Base-by-base conservation (phyloP, 768 basidiomycete species). In the Hemileccinum rubropunctum region DNA sequence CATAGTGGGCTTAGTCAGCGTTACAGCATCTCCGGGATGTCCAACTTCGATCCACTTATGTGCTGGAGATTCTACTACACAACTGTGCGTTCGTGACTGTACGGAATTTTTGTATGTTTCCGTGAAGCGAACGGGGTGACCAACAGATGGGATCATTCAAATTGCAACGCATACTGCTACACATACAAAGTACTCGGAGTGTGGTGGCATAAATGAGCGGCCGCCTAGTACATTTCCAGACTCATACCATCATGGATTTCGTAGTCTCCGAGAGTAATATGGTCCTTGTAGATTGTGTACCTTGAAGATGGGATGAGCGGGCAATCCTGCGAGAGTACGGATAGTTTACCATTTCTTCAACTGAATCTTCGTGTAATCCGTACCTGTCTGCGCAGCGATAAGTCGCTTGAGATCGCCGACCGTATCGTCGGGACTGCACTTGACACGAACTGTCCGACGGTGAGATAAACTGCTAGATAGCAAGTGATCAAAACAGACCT, bases 331-430 rank as follows among this genome's bases (percentile, higher is more conserved):
- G 0, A n/a, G n/a, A 27, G 28, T 9, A 39, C 11, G 17, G 15
- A 47, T 3, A 9, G 69, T 86, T 51, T 57, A 91, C 97, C 95
- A 98, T 80, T 98, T 98, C 86, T 97, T 98, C 45, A 99, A 73
- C 63, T 84, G 80, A 51, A 99, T 95, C 81, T 95, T 98, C 30
- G 69, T 72, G 4, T 73, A 61, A 62, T 91, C 83, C 14, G 95
- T 97, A 47, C 97, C 97, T 0, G 82, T 97, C 69, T 99, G 97
- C 0, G 94, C 95, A 2, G 88, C 95, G 58, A 99, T 98, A 52
- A 99, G 84, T 69, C 88, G 88, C 80, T 98, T 98, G 55, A 99
- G 77, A 66, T 98, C 95, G 36, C 95, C 95, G 32, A 99, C 91
- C 1, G 97, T 98, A 66, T 99, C 97, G 13, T 95, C 86, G 5